Percentiles rank a stretch among this genome's conserved stretches.
These are phyloP conservation scores for Onygenales sp. DNA, from an alignment of 2,329 filamentous ascomycete genomes.

Conservation along the genomic window DNA sequence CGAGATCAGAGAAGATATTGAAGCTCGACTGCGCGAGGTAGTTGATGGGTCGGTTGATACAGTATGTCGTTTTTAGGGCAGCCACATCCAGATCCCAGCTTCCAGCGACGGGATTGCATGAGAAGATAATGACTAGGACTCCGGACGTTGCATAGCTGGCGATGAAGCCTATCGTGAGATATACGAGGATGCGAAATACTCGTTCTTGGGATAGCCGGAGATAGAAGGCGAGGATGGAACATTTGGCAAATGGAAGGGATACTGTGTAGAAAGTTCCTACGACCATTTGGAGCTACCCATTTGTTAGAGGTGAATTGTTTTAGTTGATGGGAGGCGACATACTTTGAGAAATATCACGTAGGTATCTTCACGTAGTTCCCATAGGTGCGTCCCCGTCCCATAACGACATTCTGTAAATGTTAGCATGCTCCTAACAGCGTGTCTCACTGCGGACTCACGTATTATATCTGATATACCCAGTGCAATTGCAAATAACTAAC, in stretches of 20 bases:
- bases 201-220: background rate
- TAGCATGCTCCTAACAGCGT: background rate
- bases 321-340: background rate
- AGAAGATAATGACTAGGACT: background rate
- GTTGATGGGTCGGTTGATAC: background rate
- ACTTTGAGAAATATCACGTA: background rate
- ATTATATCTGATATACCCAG: background rate
- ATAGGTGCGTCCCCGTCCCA: background rate
- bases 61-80: background rate
- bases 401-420: background rate
- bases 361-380: background rate
- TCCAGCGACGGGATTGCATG: background rate
- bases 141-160: background rate
- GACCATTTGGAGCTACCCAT: background rate
- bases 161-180: background rate
- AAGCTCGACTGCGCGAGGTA: slow-evolving; percentile 4
- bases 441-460: background rate
- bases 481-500: background rate
- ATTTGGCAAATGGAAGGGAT: background rate
- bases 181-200: background rate
- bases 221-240: background rate
- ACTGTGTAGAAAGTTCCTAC: background rate
- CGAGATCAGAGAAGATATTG: slow-evolving; percentile 12
- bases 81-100: background rate
- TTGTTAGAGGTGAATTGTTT: background rate